Conservation (phyloP, 2,329 filamentous ascomycete genomes). For the Calonectria pauciramosa region DNA sequence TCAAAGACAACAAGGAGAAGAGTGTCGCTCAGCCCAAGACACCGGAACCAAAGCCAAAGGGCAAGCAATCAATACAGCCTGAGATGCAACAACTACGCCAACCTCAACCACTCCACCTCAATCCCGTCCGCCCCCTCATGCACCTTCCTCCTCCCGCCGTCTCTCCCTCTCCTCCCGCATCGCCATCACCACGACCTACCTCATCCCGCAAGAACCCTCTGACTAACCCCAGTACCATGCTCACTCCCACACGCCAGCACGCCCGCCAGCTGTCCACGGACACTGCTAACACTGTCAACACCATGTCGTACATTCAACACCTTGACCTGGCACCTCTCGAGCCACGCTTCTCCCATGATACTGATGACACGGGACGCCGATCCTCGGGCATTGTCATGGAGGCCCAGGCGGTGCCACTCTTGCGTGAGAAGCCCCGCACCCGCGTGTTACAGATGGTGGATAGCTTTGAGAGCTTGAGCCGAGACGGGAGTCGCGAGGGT, state of each 20-base stretch:
- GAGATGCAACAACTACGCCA: conserved; percentile 2
- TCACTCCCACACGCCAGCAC: conserved; percentile 24
- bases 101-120: conserved; percentile 31
- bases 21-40: conserved; percentile 16
- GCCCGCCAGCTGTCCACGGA: conserved; percentile 19
- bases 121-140: conserved; percentile 38
- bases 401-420: conserved; percentile 61
- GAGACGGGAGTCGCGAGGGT: conserved; percentile 55
- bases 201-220: conserved; percentile 20
- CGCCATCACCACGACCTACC: conserved; percentile 26
- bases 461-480: conserved; percentile 64
- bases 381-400: conserved; percentile 55
- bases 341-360: conserved; percentile 44
- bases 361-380: conserved; percentile 47
- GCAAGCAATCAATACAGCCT: conserved; percentile 8
- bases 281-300: conserved; percentile 32
- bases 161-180: conserved; percentile 22
- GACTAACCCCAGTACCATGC: not conserved
- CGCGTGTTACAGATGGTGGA: conserved; percentile 70
- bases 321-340: conserved; percentile 39
- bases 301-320: conserved; percentile 36
- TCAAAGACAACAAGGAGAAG: not conserved
- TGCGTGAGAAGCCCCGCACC: conserved; percentile 55
- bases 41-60: conserved; percentile 17
- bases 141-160: conserved; percentile 21